Evolutionary conservation across 139 green algal species (phyloP).

Genomic region (Volvox africanus): DNA sequence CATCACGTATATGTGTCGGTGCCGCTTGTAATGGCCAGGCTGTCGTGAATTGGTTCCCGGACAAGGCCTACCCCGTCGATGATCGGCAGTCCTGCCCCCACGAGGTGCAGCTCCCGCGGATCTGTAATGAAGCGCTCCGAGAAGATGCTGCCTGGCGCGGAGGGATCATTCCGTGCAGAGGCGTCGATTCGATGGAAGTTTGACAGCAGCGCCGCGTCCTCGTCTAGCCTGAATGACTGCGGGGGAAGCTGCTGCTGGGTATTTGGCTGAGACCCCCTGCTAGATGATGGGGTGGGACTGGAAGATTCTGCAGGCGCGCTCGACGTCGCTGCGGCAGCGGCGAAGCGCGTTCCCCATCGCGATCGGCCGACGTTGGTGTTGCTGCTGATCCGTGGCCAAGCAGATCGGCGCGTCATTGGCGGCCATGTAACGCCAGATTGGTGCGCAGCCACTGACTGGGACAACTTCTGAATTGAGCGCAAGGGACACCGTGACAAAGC

Average conservation of each 20-base stretch:
- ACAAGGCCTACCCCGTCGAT: conserved; percentile 55
- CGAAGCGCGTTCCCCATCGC: background rate
- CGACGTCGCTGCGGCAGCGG: background rate
- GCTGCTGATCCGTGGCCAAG: background rate
- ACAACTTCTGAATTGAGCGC: background rate
- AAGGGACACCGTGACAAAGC: background rate
- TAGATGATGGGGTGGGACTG: background rate
- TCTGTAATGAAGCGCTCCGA: conserved; percentile 45
- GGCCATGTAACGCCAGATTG: background rate
- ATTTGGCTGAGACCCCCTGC: background rate
- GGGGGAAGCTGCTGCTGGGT: background rate
- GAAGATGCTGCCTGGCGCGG: background rate
- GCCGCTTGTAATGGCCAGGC: too few species aligned
- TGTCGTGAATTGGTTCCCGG: too few species aligned
- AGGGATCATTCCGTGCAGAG: background rate
- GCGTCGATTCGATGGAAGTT: background rate
- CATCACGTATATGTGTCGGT: too few species aligned
- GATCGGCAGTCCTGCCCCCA: conserved; percentile 64
- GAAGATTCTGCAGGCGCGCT: background rate
- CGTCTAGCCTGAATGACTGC: background rate
- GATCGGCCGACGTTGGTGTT: background rate
- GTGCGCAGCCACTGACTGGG: background rate
- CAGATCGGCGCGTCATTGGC: background rate
- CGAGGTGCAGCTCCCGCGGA: conserved; percentile 60
- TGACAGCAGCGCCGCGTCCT: background rate